These are phyloP conservation scores for Suillus placidus DNA, from an alignment of 768 basidiomycete species.

Conservation along the genomic window DNA sequence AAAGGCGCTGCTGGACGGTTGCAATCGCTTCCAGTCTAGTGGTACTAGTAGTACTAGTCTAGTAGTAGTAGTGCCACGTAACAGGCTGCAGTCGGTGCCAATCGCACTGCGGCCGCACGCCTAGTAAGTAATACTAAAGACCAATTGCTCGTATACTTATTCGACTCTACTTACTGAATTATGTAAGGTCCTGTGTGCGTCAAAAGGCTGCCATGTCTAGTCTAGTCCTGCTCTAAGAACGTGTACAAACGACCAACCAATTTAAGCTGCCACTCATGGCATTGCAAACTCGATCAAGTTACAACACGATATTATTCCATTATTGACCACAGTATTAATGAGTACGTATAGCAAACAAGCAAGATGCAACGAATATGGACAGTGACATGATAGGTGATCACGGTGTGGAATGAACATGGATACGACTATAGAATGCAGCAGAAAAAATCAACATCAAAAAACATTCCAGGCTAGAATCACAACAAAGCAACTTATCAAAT, in stretches of 20 bases:
- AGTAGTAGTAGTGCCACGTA: neutral
- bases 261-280: neutral
- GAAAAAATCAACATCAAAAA: conserved; percentile 12
- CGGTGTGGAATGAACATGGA: conserved; percentile 19
- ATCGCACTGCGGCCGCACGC: neutral
- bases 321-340: conserved; percentile 30
- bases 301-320: conserved; percentile 11
- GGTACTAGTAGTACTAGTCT: neutral
- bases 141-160: neutral
- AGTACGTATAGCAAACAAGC: conserved; percentile 23
- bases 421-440: conserved; percentile 7
- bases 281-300: neutral
- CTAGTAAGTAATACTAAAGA: neutral
- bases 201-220: neutral
- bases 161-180: neutral
- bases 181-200: neutral
- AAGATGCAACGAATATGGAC: conserved; percentile 15
- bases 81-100: neutral
- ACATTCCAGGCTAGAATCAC: conserved; percentile 5
- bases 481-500: conserved; percentile 16
- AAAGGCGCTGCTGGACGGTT: neutral
- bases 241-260: neutral
- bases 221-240: neutral
- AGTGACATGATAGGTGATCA: conserved; percentile 10
- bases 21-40: neutral